Evolutionary conservation across 192 early-diverging fungal genomes (phyloP), one percentile per base, ranked within the genome.

Genomic region (Coemansia guatemalensis): DNA sequence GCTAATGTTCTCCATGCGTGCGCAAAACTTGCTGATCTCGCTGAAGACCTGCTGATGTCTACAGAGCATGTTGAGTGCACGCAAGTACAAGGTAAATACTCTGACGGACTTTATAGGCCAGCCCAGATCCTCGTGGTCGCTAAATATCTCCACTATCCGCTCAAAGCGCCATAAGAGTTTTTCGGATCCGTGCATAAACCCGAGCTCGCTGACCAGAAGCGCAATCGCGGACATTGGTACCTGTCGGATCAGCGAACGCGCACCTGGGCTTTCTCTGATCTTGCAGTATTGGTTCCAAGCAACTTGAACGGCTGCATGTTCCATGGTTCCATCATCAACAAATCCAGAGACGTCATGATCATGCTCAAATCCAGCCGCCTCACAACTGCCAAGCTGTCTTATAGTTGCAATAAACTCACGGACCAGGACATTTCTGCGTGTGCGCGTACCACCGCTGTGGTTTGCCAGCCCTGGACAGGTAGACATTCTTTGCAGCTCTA

Each of bases 251-350:
- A 80, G 60, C 14, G 14, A 8, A 1, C 32, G 11, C 0, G 72
- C 58, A 22, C 71, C 44, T 9, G 62, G 17, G 44, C 57, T 64
- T 12, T n/a, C 48, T 9, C 49, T 59, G 29, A 80, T 68, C 27
- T 60, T 71, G 35, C 20, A 23, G 58, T 80, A 80, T 57, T 74
- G 62, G 8, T 57, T n/a, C 75, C 75, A 78, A 7, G 70, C 75
- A 1, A 53, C 56, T 44, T 58, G 51, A 24, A 69, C 60, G 22
- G 61, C 18, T 49, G 48, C 30, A 22, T 33, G 26, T 35, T 18
- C 49, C 55, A 12, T 21, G 32, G 6, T 21, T 22, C 54, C 25
- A 20, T 32, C 29, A 27, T 14, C 8, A 32, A 14, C 35, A 39
- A 39, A 39, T 2, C 9, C 35, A 11, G 24, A 21, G 21, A 12